Conservation (phyloP, 495 filamentous ascomycete species). For the Aspergillus indologenus region DNA sequence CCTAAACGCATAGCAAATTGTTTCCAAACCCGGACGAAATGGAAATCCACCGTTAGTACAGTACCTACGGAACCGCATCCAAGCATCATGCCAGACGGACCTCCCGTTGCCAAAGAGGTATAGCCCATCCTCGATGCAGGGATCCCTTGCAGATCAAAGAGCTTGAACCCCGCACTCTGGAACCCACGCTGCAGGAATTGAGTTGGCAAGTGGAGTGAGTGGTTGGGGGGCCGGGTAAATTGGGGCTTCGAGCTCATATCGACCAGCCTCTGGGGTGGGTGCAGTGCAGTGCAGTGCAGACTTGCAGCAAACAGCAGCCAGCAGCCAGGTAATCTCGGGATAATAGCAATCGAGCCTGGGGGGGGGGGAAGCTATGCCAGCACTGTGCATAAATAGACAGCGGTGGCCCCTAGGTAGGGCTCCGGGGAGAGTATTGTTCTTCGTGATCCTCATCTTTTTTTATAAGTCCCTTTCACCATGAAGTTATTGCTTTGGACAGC, state of each 20-base stretch:
- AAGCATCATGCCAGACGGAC: neutral
- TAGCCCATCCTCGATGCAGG: neutral
- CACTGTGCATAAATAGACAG: neutral
- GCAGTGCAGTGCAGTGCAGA: neutral
- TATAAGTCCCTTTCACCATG: constrained; percentile 15
- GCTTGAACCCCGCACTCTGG: neutral
- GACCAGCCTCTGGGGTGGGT: neutral
- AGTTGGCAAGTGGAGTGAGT: neutral
- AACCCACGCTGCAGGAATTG: neutral
- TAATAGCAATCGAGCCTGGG: neutral
- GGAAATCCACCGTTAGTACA: too few relatives aligned
- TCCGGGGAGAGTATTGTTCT: too few relatives aligned
- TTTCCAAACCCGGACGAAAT: too few relatives aligned
- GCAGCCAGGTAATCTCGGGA: neutral
- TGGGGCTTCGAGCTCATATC: neutral
- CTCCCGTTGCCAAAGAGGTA: neutral
- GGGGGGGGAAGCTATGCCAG: neutral
- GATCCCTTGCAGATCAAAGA: neutral
- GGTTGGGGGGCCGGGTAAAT: neutral
- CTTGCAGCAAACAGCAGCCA: too few relatives aligned
- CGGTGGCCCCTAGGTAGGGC: neutral
- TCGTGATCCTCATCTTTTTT: neutral
- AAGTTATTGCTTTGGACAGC: constrained; percentile 22
- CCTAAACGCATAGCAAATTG: neutral
- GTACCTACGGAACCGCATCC: too few relatives aligned